A percentile compares a stretch with the other conserved stretches of the same genome.
Conservation (phyloP, 2,329 filamentous ascomycete species). For the Clonostachys rhizophaga region DNA sequence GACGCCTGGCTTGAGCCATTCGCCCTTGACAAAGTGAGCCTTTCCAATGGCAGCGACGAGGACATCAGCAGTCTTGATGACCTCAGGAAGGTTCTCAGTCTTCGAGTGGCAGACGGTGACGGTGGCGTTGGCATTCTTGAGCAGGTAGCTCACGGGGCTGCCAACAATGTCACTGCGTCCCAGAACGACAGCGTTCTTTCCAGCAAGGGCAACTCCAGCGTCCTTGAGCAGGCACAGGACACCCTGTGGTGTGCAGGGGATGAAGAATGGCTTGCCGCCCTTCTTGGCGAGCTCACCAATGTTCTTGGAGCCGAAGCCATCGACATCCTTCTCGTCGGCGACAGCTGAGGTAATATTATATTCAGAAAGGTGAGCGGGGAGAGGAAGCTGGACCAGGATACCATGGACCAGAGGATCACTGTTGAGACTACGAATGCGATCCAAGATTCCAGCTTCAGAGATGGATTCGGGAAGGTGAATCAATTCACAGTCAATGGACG, state of each 20-base stretch:
- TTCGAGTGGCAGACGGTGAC: conserved; percentile 95
- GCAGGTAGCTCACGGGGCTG: conserved; percentile 90
- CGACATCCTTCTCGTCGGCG: conserved; percentile 91
- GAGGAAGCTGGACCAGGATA: conserved; percentile 87
- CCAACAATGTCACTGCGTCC: conserved; percentile 97
- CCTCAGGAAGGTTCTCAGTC: conserved; percentile 66
- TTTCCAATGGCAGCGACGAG: conserved; percentile 89
- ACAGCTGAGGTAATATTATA: conserved; percentile 87
- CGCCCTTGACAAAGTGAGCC: conserved; percentile 83
- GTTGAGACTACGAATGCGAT: conserved; percentile 78
- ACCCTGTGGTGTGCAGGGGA: conserved; percentile 94
- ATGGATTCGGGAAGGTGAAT: conserved; percentile 79
- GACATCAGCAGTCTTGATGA: conserved; percentile 82
- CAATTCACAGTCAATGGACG: conserved; percentile 84
- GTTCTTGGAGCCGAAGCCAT: conserved; percentile 90
- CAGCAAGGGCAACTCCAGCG: conserved; percentile 74
- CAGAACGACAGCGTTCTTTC: conserved; percentile 92
- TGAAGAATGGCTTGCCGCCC: conserved; percentile 83
- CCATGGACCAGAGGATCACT: conserved; percentile 83
- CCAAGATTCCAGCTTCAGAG: conserved; percentile 79
- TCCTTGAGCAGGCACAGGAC: conserved; percentile 90
- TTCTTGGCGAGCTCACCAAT: conserved; percentile 97
- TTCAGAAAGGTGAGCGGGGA: conserved; percentile 87
- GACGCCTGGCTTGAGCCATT: conserved; percentile 92
- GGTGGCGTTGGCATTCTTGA: conserved; percentile 94